A percentile compares a stretch with the other conserved stretches of the same genome.
phyloP scores from a whole-genome alignment of 202 grass and related monocot genomes.

The Sporobolus alterniflorus region DNA sequence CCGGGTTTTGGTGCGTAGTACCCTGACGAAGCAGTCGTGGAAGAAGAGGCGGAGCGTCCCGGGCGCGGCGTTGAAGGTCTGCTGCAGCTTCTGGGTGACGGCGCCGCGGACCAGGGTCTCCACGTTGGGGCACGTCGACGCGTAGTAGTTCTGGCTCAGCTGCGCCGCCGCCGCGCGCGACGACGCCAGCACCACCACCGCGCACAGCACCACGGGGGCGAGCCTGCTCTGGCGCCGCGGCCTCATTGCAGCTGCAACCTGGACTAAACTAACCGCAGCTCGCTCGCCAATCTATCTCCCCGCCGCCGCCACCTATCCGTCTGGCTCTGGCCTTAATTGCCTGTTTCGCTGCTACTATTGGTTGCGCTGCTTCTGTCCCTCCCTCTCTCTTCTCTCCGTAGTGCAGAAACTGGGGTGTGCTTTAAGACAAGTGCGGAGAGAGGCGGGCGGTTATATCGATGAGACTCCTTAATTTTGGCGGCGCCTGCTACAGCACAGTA shows the following conservation, averaged over 20 bases:
- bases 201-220: background rate
- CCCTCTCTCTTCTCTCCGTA: background rate
- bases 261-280: background rate
- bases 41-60: constrained; percentile 93
- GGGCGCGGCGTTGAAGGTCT: constrained; percentile 69
- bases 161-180: constrained; percentile 18
- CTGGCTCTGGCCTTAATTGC: constrained; percentile 18
- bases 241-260: constrained; percentile 13
- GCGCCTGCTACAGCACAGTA: too few species aligned
- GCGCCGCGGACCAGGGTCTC: constrained; percentile 66
- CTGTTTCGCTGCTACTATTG: background rate
- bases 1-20: too few species aligned
- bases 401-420: constrained; percentile 10
- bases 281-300: background rate
- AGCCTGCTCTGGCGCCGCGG: background rate
- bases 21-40: constrained; percentile 97
- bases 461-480: too few species aligned
- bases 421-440: constrained; percentile 55
- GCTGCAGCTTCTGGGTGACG: constrained; percentile 63
- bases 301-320: background rate
- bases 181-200: background rate
- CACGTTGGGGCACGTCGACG: constrained; percentile 67
- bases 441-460: constrained; percentile 60
- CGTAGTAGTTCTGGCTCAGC: constrained; percentile 75
- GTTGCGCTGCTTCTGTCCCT: background rate